These are phyloP conservation scores for Dendryphion nanum DNA, from an alignment of 2,329 filamentous ascomycete species.

Conservation along the genomic window DNA sequence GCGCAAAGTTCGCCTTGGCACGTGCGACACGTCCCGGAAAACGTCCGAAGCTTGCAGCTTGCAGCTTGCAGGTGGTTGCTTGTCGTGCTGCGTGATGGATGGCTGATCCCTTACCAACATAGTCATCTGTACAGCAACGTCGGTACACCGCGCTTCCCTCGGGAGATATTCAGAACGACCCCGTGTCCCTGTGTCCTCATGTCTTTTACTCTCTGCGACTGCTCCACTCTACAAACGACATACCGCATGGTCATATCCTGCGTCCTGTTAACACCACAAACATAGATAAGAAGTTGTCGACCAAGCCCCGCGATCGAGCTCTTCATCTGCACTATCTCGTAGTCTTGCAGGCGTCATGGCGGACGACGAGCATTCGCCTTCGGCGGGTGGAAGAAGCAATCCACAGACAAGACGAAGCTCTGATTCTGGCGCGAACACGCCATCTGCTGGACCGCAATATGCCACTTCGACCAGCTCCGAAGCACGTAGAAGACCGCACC, in stretches of 20 bases:
- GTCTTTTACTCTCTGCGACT: constrained; percentile 9
- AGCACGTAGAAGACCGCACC: constrained; percentile 30
- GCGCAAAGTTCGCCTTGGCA: too few species aligned
- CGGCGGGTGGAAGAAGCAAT: constrained; percentile 18
- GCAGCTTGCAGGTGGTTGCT: constrained; percentile 11
- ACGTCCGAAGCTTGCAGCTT: constrained; percentile 2
- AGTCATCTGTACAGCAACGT: constrained; percentile 19
- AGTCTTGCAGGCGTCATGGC: constrained; percentile 23
- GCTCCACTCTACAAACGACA: constrained; percentile 9
- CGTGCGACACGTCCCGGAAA: too few species aligned
- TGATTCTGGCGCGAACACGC: constrained; percentile 19
- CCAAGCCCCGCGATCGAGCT: constrained; percentile 9
- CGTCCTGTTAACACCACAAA: too few species aligned
- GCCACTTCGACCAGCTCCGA: constrained; percentile 18
- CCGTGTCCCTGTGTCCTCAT: too few species aligned
- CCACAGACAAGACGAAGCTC: constrained; percentile 9
- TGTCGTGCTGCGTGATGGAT: constrained; percentile 11
- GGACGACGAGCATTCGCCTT: constrained; percentile 26
- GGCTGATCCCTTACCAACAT: constrained; percentile 7
- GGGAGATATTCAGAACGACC: too few species aligned
- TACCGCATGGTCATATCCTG: constrained; percentile 2
- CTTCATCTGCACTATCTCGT: constrained; percentile 6
- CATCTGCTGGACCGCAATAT: constrained; percentile 5
- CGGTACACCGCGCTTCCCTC: constrained; percentile 12
- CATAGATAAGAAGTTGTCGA: too few species aligned